These are phyloP conservation scores for Pleurotus tuber-regium DNA, from an alignment of 768 basidiomycete genomes.

Conservation along the genomic window DNA sequence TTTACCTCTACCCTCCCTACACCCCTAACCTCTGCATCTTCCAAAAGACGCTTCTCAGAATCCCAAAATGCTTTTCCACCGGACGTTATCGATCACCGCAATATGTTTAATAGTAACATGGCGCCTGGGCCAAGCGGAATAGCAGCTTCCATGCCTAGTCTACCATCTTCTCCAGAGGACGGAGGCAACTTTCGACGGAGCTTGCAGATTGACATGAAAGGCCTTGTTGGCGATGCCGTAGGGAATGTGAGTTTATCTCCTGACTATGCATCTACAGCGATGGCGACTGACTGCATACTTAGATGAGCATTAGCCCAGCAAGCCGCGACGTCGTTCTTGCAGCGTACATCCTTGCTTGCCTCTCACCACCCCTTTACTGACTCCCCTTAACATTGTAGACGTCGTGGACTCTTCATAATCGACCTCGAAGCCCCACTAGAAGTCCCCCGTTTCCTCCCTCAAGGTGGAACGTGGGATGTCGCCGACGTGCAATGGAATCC, in stretches of 20 bases:
- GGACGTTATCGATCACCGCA: too few species aligned
- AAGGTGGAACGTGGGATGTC: constrained; percentile 96
- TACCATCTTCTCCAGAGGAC: constrained; percentile 44
- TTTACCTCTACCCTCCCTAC: constrained; percentile 1
- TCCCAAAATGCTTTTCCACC: too few species aligned
- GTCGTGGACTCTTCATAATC: constrained; percentile 92
- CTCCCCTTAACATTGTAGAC: constrained; percentile 32
- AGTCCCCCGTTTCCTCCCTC: constrained; percentile 90
- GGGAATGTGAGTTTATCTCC: constrained; percentile 60
- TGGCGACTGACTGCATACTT: neutral
- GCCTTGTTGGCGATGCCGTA: constrained; percentile 76
- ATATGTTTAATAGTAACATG: too few species aligned
- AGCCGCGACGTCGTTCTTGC: constrained; percentile 89
- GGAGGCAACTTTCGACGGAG: constrained; percentile 55
- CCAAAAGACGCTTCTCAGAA: too few species aligned
- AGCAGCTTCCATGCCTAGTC: constrained; percentile 5
- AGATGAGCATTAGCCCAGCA: constrained; percentile 93
- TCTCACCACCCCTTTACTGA: neutral
- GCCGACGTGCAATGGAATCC: constrained; percentile 94
- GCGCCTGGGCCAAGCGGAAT: constrained; percentile 3
- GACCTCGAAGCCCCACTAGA: constrained; percentile 87
- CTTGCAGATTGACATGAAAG: constrained; percentile 78
- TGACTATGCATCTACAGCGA: neutral
- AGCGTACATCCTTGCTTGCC: constrained; percentile 48
- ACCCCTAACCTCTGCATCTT: neutral